phyloP scores from a whole-genome alignment of 306 rosid genomes.

The Begonia peltatifolia region DNA sequence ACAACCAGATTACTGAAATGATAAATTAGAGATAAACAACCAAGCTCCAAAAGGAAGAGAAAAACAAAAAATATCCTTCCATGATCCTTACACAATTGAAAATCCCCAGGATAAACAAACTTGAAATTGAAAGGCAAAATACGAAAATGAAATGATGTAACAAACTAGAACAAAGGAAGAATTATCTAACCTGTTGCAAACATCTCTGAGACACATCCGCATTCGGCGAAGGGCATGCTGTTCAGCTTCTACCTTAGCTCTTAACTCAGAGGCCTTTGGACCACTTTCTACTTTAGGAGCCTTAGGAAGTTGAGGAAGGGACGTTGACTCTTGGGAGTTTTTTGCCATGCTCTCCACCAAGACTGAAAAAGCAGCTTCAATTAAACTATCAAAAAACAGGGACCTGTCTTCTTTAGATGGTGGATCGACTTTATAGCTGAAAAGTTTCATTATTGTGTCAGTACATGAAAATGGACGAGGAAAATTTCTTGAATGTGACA shows the following conservation, averaged over 20 bases:
- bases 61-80: no score
- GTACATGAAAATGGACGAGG: no score
- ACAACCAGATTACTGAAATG: no score
- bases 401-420: slow-evolving; percentile 60
- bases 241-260: slow-evolving; percentile 86
- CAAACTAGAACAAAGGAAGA: neutral
- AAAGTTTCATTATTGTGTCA: no score
- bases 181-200: slow-evolving; percentile 77
- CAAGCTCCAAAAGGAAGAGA: no score
- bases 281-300: slow-evolving; percentile 80
- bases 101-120: no score
- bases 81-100: no score
- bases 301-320: slow-evolving; percentile 76
- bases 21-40: no score
- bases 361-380: slow-evolving; percentile 74
- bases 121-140: no score
- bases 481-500: no score
- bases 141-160: neutral
- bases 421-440: slow-evolving; percentile 57
- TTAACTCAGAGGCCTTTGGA: slow-evolving; percentile 83
- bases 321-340: slow-evolving; percentile 29
- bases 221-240: slow-evolving; percentile 94
- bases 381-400: slow-evolving; percentile 45
- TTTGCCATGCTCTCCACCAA: slow-evolving; percentile 40
- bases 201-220: slow-evolving; percentile 97